Evolutionary conservation across 176 grass and related monocot species (phyloP).

Genomic region (Poa pratensis): DNA sequence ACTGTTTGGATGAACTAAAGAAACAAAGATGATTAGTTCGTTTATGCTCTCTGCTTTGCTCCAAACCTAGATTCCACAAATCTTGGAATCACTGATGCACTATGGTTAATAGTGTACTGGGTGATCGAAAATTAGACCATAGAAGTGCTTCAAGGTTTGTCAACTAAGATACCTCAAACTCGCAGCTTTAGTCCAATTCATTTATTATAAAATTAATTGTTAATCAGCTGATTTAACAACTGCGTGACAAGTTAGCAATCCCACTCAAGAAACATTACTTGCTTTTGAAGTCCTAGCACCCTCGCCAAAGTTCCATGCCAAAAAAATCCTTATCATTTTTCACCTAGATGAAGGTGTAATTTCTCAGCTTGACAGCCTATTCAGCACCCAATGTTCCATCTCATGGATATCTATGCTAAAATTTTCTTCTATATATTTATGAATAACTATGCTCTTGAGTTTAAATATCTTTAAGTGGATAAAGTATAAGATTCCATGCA

Average conservation of each 20-base stretch:
- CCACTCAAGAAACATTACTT: background rate
- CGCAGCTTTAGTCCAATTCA: background rate
- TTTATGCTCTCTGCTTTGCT: background rate
- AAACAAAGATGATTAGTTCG: slow-evolving; percentile 3
- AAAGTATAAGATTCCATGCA: slow-evolving; percentile 5
- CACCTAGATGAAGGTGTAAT: background rate
- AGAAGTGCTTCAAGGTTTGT: slow-evolving; percentile 7
- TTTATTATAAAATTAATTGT: slow-evolving; percentile 22
- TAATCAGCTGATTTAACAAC: slow-evolving; percentile 14
- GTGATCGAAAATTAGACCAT: background rate
- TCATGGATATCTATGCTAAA: background rate
- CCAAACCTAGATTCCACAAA: slow-evolving; percentile 10
- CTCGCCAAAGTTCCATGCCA: background rate
- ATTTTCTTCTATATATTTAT: background rate
- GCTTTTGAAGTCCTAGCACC: background rate
- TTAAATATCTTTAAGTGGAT: background rate
- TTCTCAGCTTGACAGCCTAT: background rate
- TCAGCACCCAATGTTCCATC: background rate
- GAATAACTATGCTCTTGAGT: background rate
- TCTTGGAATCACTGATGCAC: slow-evolving; percentile 25
- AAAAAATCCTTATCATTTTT: background rate
- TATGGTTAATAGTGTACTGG: slow-evolving; percentile 16
- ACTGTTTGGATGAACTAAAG: slow-evolving; percentile 11
- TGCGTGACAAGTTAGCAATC: background rate
- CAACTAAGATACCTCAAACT: background rate